phyloP scores from a whole-genome alignment of 345 rosid genomes.

The Raphanus sativus region DNA sequence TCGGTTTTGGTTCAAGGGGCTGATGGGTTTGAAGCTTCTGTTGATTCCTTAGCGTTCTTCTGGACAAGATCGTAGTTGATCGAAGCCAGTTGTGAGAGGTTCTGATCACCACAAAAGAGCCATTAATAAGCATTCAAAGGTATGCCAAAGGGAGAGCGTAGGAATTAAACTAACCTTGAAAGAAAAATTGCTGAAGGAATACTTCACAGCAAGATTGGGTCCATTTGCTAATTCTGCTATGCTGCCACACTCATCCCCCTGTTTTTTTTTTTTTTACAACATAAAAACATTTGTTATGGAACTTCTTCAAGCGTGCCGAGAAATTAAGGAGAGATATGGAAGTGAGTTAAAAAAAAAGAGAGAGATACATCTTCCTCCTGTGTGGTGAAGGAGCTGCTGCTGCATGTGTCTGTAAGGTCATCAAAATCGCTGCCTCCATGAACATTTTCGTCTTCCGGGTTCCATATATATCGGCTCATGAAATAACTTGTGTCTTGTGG shows the following conservation, averaged over 20 bases:
- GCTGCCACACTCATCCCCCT: slow-evolving; percentile 86
- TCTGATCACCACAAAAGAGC: slow-evolving; percentile 42
- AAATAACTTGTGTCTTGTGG: slow-evolving; percentile 87
- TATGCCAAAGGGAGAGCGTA: not conserved
- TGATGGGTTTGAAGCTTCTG: slow-evolving; percentile 50
- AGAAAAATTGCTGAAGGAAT: slow-evolving; percentile 95
- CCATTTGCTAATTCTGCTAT: slow-evolving; percentile 65
- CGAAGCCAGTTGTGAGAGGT: slow-evolving; percentile 86
- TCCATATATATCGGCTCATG: slow-evolving; percentile 92
- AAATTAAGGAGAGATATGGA: not conserved
- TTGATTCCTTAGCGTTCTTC: slow-evolving; percentile 56
- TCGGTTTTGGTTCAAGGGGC: slow-evolving; percentile 18
- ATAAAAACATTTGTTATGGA: not conserved
- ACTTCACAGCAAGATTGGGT: slow-evolving; percentile 66
- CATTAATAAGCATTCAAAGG: not conserved
- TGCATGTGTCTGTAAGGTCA: slow-evolving; percentile 71
- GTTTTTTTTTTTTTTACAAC: slow-evolving; percentile 36
- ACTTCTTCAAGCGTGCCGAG: not conserved
- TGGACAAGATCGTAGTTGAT: slow-evolving; percentile 79
- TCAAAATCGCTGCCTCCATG: slow-evolving; percentile 85
- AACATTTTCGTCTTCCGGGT: slow-evolving; percentile 76
- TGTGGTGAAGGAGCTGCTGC: slow-evolving; percentile 66
- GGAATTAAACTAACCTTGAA: slow-evolving; percentile 63
- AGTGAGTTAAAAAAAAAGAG: not conserved
- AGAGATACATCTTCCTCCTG: slow-evolving; percentile 76